Evolutionary conservation across 768 basidiomycete genomes (phyloP).

Genomic region (Termitomyces sp.): DNA sequence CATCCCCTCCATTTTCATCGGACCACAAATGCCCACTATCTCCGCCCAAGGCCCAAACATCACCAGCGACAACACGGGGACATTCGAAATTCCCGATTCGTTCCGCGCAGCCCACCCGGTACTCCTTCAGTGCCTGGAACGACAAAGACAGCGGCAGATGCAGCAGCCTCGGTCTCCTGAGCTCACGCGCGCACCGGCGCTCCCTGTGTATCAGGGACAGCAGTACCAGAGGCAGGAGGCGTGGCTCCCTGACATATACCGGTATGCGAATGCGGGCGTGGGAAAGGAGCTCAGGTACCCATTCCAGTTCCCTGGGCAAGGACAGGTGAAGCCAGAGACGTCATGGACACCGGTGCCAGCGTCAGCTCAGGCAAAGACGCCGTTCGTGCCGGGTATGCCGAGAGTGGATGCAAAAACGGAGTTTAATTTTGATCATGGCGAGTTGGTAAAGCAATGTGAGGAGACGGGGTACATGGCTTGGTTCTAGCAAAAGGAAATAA

Average conservation of each 20-base stretch:
- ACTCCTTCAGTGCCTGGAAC: slow-evolving; percentile 28
- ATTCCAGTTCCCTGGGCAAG: slow-evolving; percentile 24
- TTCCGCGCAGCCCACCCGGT: slow-evolving; percentile 29
- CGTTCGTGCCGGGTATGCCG: slow-evolving; percentile 41
- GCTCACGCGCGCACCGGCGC: slow-evolving; percentile 3
- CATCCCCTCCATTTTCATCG: neutral
- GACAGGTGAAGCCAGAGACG: slow-evolving; percentile 1
- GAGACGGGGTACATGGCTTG: slow-evolving; percentile 68
- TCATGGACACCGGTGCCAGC: neutral
- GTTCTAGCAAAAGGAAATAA: slow-evolving; percentile 37
- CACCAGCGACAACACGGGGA: neutral
- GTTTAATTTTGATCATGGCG: slow-evolving; percentile 61
- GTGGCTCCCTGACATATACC: slow-evolving; percentile 44
- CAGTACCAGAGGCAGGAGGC: slow-evolving; percentile 12
- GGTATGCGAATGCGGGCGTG: slow-evolving; percentile 36
- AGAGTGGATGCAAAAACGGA: slow-evolving; percentile 48
- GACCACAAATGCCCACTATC: neutral
- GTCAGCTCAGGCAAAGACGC: slow-evolving; percentile 17
- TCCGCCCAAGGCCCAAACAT: neutral
- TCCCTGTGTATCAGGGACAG: slow-evolving; percentile 8
- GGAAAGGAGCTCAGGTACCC: slow-evolving; percentile 34
- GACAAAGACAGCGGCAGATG: slow-evolving; percentile 14
- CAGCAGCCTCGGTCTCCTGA: slow-evolving; percentile 1
- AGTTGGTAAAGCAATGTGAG: slow-evolving; percentile 45
- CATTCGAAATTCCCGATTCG: slow-evolving; percentile 20